phyloP scores from a whole-genome alignment of 1,284 basidiomycete genomes.

The Trametes pubescens region DNA sequence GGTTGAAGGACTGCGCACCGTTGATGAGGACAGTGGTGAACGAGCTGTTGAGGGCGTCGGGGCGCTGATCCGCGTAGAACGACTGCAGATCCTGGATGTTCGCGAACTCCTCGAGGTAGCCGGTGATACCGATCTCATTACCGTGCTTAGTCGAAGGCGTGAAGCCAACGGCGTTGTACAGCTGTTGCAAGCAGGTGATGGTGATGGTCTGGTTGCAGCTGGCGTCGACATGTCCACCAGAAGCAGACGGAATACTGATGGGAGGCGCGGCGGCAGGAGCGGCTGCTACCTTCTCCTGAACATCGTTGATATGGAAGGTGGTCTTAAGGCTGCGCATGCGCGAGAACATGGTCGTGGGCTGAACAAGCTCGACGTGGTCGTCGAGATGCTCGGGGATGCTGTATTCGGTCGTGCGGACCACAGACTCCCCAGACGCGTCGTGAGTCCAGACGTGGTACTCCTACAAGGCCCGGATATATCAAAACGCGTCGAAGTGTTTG shows the following conservation, averaged over 20 bases:
- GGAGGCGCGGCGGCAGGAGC: slow-evolving; percentile 39
- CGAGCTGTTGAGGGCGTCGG: slow-evolving; percentile 44
- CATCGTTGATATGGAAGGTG: slow-evolving; percentile 48
- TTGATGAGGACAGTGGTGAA: slow-evolving; percentile 55
- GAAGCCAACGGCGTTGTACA: slow-evolving; percentile 64
- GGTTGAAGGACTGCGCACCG: slow-evolving; percentile 28
- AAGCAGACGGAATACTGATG: slow-evolving; percentile 43
- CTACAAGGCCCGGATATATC: slow-evolving; percentile 44
- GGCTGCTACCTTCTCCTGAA: slow-evolving; percentile 33
- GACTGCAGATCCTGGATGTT: slow-evolving; percentile 57
- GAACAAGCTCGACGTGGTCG: slow-evolving; percentile 72
- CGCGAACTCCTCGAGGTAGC: slow-evolving; percentile 66
- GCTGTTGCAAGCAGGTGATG: slow-evolving; percentile 59
- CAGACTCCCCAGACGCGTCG: slow-evolving; percentile 54
- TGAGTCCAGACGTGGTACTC: slow-evolving; percentile 72
- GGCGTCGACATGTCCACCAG: slow-evolving; percentile 54
- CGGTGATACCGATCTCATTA: slow-evolving; percentile 66
- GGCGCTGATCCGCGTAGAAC: slow-evolving; percentile 44
- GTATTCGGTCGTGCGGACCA: slow-evolving; percentile 76
- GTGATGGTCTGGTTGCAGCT: slow-evolving; percentile 62
- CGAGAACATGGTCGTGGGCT: slow-evolving; percentile 79
- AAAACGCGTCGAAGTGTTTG: background rate
- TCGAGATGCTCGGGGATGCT: slow-evolving; percentile 70
- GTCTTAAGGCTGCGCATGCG: slow-evolving; percentile 56
- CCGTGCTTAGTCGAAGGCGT: slow-evolving; percentile 51